Conservation (phyloP, 148 eudicot species). For the Cornus suecica region DNA sequence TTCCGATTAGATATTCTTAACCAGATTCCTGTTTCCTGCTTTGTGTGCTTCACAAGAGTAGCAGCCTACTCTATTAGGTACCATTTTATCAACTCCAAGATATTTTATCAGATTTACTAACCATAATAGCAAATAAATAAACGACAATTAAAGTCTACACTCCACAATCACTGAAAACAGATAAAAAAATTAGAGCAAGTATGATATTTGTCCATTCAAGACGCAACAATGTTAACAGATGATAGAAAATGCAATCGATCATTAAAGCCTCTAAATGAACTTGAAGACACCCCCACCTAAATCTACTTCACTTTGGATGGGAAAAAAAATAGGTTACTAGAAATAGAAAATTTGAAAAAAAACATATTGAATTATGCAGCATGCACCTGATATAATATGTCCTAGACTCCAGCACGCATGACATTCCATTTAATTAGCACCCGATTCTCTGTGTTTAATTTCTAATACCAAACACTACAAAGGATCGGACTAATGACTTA, state of each 20-base stretch:
- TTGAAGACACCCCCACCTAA: not conserved
- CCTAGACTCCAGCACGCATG: too few species aligned
- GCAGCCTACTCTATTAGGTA: not conserved
- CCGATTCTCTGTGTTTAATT: constrained; percentile 14
- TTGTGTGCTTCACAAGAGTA: not conserved
- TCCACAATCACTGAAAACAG: not conserved
- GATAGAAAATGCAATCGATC: too few species aligned
- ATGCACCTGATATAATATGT: too few species aligned
- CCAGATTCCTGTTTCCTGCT: not conserved
- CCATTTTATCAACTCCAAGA: not conserved
- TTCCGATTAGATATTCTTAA: too few species aligned
- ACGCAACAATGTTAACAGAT: not conserved
- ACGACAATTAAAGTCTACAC: not conserved
- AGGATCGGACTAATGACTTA: too few species aligned
- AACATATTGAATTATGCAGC: too few species aligned
- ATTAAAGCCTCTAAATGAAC: not conserved
- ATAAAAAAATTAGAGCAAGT: not conserved
- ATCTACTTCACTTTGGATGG: not conserved
- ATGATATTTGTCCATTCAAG: not conserved
- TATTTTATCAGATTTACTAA: too few species aligned
- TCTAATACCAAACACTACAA: constrained; percentile 16
- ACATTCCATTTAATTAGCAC: not conserved
- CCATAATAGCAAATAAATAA: too few species aligned
- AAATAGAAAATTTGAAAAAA: too few species aligned
- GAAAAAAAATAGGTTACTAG: too few species aligned